Base-by-base conservation (phyloP, 306 rosid species). In the Senna tora region DNA sequence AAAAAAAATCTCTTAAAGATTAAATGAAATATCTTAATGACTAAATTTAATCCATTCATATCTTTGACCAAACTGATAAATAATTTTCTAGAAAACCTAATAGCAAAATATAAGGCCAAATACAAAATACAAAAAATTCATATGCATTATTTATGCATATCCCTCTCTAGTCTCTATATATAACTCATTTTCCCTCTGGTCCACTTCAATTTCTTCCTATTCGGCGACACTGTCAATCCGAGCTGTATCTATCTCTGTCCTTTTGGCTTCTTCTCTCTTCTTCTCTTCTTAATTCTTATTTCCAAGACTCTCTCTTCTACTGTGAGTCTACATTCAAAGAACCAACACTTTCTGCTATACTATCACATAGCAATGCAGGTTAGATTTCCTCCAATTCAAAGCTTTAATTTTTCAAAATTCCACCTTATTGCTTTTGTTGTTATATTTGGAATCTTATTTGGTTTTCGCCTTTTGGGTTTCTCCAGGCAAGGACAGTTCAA, bases 401-500 rank as follows among this genome's bases (percentile, higher is more conserved):
- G 42, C 22, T 65, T 12, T 6, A 42, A 28, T 38, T 8, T 1
- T 6, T 64, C 70, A 55, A 78, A 73, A 57, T 54, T 14, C 16
- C 17, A 1, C 65, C 28, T 62, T 51, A 76, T 69, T 17, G 14
- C 0, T 32, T 17, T 70, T 65, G 15, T 32, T 54, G 22, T 46
- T 46, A 0, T 15, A 47, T n/a, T 54, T 61, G 11, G 16, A 20
- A 9, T 41, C 20, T 59, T 71, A 42, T 51, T 67, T 16, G n/a
- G 20, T 59, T 67, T 71, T 65, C 63, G 5, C 7, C 20, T 21
- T 72, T 60, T 76, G 46, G 65, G 56, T 69, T 39, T 70, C 7
- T 66, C 54, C 84, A 88, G 96, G 90, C 92, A 16, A 85, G 96
- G 68, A 90, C 98, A 10, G 97, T 90, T 76, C 96, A 90, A 81